Evolutionary conservation across 495 filamentous ascomycete genomes (phyloP).

Genomic region (Penicillium odoratum): DNA sequence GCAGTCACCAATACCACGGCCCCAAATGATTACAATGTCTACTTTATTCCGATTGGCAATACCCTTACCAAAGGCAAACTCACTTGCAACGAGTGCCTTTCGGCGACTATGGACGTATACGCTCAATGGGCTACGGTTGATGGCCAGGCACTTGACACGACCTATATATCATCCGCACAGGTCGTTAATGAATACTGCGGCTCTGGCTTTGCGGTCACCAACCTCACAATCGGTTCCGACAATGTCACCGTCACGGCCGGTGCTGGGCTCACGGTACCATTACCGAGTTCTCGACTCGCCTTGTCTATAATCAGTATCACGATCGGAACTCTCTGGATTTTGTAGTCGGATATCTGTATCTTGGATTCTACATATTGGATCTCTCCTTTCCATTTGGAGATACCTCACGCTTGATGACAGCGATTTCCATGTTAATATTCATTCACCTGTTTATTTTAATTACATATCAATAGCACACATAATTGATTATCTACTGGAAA

Average conservation of each 20-base stretch:
- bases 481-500: background rate
- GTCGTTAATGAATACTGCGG: conserved; percentile 68
- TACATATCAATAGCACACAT: background rate
- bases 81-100: conserved; percentile 67
- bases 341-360: background rate
- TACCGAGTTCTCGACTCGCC: conserved; percentile 3
- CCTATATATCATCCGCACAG: conserved; percentile 63
- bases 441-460: background rate
- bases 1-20: conserved; percentile 74
- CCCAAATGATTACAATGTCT: conserved; percentile 69
- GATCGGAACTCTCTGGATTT: conserved; percentile 1
- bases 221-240: conserved; percentile 47
- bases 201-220: conserved; percentile 58
- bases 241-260: conserved; percentile 14
- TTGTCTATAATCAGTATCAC: conserved; percentile 8
- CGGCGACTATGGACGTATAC: conserved; percentile 70
- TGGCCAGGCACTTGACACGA: conserved; percentile 54
- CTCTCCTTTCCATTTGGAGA: conserved; percentile 10
- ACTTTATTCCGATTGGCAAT: conserved; percentile 81
- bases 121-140: conserved; percentile 59
- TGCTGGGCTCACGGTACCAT: conserved; percentile 12
- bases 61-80: conserved; percentile 61
- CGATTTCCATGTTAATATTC: conserved; percentile 13
- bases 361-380: background rate
- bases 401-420: conserved; percentile 27